These are phyloP conservation scores for Mucor piriformis DNA, from an alignment of 371 early-diverging fungal species.

Conservation along the genomic window DNA sequence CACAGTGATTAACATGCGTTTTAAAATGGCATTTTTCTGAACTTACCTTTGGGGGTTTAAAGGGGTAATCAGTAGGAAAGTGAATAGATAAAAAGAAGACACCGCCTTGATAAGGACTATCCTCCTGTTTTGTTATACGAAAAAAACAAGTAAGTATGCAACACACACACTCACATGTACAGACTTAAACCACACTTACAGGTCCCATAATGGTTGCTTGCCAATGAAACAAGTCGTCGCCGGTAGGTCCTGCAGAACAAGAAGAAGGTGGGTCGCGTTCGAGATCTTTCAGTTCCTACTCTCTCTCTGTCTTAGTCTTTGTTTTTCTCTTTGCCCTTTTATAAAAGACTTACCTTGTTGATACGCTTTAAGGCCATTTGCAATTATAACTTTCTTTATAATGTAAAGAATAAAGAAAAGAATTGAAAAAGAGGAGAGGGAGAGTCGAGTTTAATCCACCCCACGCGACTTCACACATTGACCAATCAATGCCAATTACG, in stretches of 20 bases:
- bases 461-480: not conserved
- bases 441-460: not conserved
- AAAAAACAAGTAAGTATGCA: not conserved
- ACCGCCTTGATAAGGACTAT: slow-evolving; percentile 84
- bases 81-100: slow-evolving; percentile 98
- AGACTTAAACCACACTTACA: slow-evolving; percentile 12
- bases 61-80: slow-evolving; percentile 99
- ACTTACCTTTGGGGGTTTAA: slow-evolving; percentile 98
- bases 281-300: slow-evolving; percentile 92
- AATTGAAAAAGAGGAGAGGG: not conserved
- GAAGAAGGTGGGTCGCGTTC: slow-evolving; percentile 94
- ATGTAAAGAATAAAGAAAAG: slow-evolving; percentile 3
- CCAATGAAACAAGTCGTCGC: slow-evolving; percentile 92
- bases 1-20: too few species aligned
- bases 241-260: slow-evolving; percentile 92
- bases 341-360: slow-evolving; percentile 18
- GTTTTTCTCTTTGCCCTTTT: not conserved
- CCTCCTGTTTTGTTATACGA: slow-evolving; percentile 33
- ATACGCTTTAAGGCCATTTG: slow-evolving; percentile 32
- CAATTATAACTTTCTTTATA: not conserved
- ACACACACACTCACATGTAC: slow-evolving; percentile 1
- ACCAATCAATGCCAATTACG: not conserved
- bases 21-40: too few species aligned
- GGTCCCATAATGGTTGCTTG: slow-evolving; percentile 98
- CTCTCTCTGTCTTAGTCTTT: not conserved